Evolutionary conservation across 176 grass and related monocot species (phyloP).

Genomic region (Carex littledalei): DNA sequence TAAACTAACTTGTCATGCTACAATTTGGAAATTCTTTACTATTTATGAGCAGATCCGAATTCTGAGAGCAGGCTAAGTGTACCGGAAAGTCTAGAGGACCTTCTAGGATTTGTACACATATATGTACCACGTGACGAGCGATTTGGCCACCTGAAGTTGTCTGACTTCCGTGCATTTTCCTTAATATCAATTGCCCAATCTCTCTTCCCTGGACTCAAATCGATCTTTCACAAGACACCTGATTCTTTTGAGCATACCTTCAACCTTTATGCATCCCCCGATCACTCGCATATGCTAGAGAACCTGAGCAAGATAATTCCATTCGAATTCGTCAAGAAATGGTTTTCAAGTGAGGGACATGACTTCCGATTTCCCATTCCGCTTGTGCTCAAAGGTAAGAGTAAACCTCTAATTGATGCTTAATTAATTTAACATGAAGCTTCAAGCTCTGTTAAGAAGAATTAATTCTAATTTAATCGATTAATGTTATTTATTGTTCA

Average conservation of each 20-base stretch:
- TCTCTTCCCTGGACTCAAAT: constrained; percentile 30
- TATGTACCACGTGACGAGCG: too few species aligned
- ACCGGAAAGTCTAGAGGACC: too few species aligned
- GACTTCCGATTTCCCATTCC: constrained; percentile 58
- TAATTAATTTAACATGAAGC: not conserved
- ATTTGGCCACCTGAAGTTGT: too few species aligned
- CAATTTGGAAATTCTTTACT: too few species aligned
- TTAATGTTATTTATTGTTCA: not conserved
- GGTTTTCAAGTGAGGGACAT: constrained; percentile 44
- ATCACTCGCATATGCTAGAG: constrained; percentile 37
- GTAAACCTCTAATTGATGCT: not conserved
- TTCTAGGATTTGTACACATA: too few species aligned
- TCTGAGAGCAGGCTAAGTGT: too few species aligned
- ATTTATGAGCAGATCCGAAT: too few species aligned
- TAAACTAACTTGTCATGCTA: too few species aligned
- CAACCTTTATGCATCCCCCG: constrained; percentile 57
- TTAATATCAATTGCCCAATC: constrained; percentile 50
- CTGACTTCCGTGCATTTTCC: not conserved
- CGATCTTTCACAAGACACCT: constrained; percentile 32
- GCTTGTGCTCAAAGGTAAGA: constrained; percentile 55
- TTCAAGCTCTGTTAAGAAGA: too few species aligned
- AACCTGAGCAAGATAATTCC: constrained; percentile 30
- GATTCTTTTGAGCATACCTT: constrained; percentile 73
- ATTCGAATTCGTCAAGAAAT: constrained; percentile 41
- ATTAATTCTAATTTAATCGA: too few species aligned